Percentiles rank a stretch among this genome's conserved stretches.
phyloP scores from a whole-genome alignment of 164 flowering plant species.

The Aristolochia contorta region DNA sequence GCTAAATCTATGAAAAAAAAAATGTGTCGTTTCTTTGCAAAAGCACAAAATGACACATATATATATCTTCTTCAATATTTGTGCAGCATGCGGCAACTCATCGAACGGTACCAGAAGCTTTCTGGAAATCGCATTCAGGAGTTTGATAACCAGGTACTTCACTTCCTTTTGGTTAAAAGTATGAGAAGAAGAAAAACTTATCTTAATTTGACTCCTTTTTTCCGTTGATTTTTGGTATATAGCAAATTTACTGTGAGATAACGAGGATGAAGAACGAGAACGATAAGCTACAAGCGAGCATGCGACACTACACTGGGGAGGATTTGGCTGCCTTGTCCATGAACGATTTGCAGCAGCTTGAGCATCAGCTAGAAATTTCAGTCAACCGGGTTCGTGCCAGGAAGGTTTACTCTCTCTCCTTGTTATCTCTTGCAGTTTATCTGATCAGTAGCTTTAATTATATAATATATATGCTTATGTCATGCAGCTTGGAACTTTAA shows the following conservation, averaged over 20 bases:
- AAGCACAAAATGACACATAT: neutral
- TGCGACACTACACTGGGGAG: constrained; percentile 28
- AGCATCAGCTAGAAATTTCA: constrained; percentile 30
- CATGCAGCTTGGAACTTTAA: neutral
- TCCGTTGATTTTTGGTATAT: neutral
- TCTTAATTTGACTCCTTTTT: neutral
- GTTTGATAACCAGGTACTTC: constrained; percentile 22
- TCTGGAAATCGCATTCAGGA: constrained; percentile 21
- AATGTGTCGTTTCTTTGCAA: too few species aligned
- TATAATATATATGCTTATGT: too few species aligned
- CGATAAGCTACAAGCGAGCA: constrained; percentile 29
- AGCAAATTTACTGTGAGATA: constrained; percentile 27
- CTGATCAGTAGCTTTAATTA: too few species aligned
- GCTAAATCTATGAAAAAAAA: too few species aligned
- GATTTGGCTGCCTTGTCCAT: constrained; percentile 18
- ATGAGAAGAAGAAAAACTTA: neutral
- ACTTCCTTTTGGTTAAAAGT: neutral
- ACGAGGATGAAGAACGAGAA: constrained; percentile 26
- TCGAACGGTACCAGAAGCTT: constrained; percentile 21
- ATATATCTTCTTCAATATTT: neutral
- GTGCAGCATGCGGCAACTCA: constrained; percentile 32
- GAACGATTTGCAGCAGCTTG: constrained; percentile 28
- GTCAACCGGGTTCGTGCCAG: constrained; percentile 29
- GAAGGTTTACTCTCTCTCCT: constrained; percentile 23
- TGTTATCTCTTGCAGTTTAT: neutral